Base-by-base conservation (phyloP, 1,139 yeast species). In the Zygosaccharomyces sapae region DNA sequence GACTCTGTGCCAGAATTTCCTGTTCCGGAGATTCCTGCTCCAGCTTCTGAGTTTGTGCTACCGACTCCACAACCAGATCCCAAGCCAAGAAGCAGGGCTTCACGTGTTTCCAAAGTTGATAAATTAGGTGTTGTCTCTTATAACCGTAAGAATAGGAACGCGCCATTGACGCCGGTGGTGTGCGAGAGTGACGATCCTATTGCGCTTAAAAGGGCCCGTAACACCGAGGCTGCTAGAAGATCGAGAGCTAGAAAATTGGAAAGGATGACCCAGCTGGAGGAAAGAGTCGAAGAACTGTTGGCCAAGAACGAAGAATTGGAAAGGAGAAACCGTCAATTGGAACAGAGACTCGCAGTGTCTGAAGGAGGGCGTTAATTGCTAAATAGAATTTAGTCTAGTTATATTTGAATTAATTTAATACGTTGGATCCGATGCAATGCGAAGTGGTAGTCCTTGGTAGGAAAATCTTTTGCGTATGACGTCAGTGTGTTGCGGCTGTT, bases 181-280 rank as follows among this genome's bases (percentile, higher is more conserved):
- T 77, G 77, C 33, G 73, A 74, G 33, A 72, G 75, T 33, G 68
- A 66, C 45, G 96, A 89, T 68, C 80, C 83, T 19, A 78, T 77
- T 49, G 79, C 88, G 45, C 65, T 86, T 62, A 87, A 90, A 68
- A 81, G 98, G 62, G 97, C 97, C 36, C 81, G 90, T 68, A 90
- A 90, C 75, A 90, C 97, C 20, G 96, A 89, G 67, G 97, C 97
- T 52, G 97, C 97, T 12, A 81, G 97, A 69, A 79, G 97, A 65
- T 88, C 97, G 38, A 78, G 97, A 59, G 96, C 96, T 36, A 81
- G 96, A 70, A 88, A 89, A 71, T 81, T 86, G 80, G 88, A 86
- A 67, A 79, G 95, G 68, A 85, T 90, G 87, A 64, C 69, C 50
- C 95, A 87, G 65, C 74, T 90, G 66, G 97, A 90, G 69, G 79